Evolutionary conservation across 2,329 filamentous ascomycete genomes (phyloP).

Genomic region (Alternaria consortialis): DNA sequence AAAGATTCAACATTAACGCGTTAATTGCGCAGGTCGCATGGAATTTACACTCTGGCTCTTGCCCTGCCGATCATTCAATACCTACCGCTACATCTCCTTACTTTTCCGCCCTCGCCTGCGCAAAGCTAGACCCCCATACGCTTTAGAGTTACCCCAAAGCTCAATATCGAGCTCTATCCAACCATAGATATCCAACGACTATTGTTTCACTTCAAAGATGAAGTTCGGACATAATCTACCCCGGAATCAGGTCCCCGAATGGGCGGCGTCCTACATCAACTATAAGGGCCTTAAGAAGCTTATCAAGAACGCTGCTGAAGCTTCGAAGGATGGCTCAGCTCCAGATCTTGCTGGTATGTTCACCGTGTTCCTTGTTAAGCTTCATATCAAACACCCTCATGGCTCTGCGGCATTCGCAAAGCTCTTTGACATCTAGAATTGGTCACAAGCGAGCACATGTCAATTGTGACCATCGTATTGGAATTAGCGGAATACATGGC

Average conservation of each 20-base stretch:
- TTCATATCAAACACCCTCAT: background rate
- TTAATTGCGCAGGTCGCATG: constrained; percentile 31
- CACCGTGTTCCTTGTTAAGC: background rate
- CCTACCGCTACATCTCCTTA: constrained; percentile 20
- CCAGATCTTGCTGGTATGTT: constrained; percentile 89
- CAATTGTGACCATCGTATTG: background rate
- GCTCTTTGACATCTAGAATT: background rate
- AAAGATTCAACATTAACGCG: constrained; percentile 29
- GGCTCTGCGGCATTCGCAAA: background rate
- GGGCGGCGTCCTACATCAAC: constrained; percentile 84
- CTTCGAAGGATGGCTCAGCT: constrained; percentile 72
- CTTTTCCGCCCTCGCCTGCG: constrained; percentile 22
- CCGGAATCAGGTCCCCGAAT: constrained; percentile 86
- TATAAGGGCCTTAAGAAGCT: constrained; percentile 95
- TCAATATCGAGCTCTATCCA: constrained; percentile 1
- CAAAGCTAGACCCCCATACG: constrained; percentile 1
- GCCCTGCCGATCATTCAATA: constrained; percentile 17
- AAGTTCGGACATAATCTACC: constrained; percentile 68
- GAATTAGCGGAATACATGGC: background rate
- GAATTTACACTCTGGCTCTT: constrained; percentile 16
- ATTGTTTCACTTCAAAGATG: constrained; percentile 40
- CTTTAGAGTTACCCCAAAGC: background rate
- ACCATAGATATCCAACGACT: background rate
- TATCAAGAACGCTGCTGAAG: constrained; percentile 79
- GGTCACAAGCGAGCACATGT: background rate